These are phyloP conservation scores for Colletotrichum eremochloae DNA, from an alignment of 2,329 filamentous ascomycete species.

Conservation along the genomic window DNA sequence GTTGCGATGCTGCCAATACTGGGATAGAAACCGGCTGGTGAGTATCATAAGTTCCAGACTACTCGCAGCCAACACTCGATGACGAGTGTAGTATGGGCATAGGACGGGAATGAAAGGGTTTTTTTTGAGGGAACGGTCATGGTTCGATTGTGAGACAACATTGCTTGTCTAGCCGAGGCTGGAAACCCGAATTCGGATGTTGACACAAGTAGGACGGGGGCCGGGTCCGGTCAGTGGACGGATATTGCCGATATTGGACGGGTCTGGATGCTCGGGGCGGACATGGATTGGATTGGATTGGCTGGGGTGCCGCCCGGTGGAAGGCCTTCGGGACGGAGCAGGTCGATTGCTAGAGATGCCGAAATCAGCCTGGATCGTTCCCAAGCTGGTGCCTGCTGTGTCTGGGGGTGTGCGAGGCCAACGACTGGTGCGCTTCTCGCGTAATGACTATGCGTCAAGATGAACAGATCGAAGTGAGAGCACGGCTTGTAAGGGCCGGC, in stretches of 20 bases:
- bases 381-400: neutral
- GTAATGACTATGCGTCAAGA: neutral
- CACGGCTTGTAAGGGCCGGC: neutral
- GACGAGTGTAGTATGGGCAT: constrained; percentile 5
- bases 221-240: constrained; percentile 18
- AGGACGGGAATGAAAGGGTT: neutral
- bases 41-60: too few species aligned
- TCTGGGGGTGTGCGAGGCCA: constrained; percentile 1
- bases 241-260: constrained; percentile 18
- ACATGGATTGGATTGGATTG: neutral
- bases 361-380: constrained; percentile 10
- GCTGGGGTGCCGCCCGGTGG: constrained; percentile 18
- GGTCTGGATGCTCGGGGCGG: constrained; percentile 29
- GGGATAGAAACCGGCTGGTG: too few species aligned
- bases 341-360: constrained; percentile 22
- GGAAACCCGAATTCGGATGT: constrained; percentile 7
- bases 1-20: neutral
- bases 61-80: neutral
- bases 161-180: neutral
- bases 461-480: neutral
- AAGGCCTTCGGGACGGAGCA: neutral
- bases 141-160: neutral
- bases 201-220: constrained; percentile 16
- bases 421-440: neutral
- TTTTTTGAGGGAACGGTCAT: neutral